These are phyloP conservation scores for Azolla pinnata DNA, from an alignment of 75 land plant species.

Conservation along the genomic window DNA sequence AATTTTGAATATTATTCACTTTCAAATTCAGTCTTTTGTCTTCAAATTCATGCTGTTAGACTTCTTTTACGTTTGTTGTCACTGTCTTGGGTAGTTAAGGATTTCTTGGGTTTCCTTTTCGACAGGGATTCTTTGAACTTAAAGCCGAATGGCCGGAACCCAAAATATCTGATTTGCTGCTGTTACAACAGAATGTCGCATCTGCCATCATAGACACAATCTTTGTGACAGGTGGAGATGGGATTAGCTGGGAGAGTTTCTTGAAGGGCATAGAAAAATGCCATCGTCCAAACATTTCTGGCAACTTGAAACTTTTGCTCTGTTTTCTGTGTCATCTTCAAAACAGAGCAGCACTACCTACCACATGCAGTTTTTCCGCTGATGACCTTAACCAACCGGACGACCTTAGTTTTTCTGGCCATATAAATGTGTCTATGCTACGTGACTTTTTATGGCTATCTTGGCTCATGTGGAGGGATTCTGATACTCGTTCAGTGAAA, in stretches of 20 bases:
- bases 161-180: too few species aligned
- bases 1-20: too few species aligned
- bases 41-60: too few species aligned
- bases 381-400: not conserved
- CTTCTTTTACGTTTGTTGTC: too few species aligned
- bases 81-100: too few species aligned
- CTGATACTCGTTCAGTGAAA: conserved; percentile 5
- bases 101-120: too few species aligned
- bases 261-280: not conserved
- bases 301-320: not conserved
- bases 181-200: conserved; percentile 2
- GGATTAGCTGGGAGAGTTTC: not conserved
- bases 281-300: not conserved
- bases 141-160: too few species aligned
- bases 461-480: conserved; percentile 25
- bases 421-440: conserved; percentile 13
- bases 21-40: too few species aligned
- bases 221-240: not conserved
- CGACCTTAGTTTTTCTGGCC: conserved; percentile 6
- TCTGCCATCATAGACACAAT: not conserved
- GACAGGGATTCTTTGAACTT: too few species aligned
- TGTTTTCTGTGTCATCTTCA: not conserved
- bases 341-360: not conserved
- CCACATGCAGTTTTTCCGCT: not conserved
- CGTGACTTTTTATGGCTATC: conserved; percentile 28